Evolutionary conservation across 2,329 filamentous ascomycete genomes (phyloP).

Genomic region (Trichoderma semiorbis): DNA sequence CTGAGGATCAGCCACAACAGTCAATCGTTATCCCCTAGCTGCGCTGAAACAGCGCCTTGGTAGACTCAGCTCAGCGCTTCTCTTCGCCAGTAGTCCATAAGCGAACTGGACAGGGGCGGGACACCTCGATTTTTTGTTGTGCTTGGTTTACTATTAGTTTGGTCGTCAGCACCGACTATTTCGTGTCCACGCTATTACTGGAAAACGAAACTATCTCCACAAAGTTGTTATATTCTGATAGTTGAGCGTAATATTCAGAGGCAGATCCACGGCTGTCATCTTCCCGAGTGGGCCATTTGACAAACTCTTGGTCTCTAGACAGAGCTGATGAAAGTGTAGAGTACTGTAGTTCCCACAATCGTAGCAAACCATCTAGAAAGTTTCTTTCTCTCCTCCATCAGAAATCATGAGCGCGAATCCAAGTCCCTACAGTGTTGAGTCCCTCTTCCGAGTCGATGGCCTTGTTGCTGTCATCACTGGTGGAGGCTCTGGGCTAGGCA

Average conservation of each 20-base stretch:
- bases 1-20: neutral
- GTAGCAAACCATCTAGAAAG: neutral
- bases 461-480: conserved; percentile 57
- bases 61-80: neutral
- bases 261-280: neutral
- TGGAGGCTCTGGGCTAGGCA: conserved; percentile 54
- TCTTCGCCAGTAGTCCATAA: neutral
- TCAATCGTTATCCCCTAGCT: neutral
- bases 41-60: neutral
- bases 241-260: neutral
- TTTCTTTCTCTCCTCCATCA: neutral
- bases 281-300: neutral
- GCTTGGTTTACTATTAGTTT: neutral
- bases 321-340: neutral
- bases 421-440: conserved; percentile 19
- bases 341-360: neutral
- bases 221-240: neutral
- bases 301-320: neutral
- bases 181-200: neutral
- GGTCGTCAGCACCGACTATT: neutral
- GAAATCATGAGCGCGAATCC: conserved; percentile 9
- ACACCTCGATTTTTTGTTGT: neutral
- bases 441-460: conserved; percentile 52
- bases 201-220: neutral
- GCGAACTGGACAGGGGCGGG: neutral